Percentiles rank a stretch among this genome's conserved stretches.
Conservation (phyloP, 345 rosid genomes). For the Carallia pectinifolia region DNA sequence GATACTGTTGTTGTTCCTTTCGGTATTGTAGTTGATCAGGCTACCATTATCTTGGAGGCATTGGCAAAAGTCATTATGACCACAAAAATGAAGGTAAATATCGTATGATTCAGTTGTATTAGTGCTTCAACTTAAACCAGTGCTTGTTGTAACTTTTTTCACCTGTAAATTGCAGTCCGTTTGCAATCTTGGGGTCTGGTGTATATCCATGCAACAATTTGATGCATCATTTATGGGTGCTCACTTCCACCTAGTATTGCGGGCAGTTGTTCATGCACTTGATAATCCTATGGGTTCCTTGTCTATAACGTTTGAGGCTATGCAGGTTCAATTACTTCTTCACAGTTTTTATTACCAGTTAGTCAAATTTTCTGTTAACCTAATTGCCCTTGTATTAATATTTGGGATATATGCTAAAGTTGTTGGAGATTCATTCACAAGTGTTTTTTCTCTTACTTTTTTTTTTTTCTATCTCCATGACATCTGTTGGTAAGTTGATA, state of each 20-base stretch:
- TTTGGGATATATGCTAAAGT: background rate
- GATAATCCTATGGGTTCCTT: slow-evolving; percentile 60
- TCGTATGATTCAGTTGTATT: background rate
- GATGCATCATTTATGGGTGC: slow-evolving; percentile 25
- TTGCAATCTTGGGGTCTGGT: slow-evolving; percentile 58
- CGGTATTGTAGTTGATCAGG: slow-evolving; percentile 34
- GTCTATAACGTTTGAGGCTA: slow-evolving; percentile 58
- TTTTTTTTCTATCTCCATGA: background rate
- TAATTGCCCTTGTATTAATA: background rate
- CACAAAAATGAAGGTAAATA: slow-evolving; percentile 49
- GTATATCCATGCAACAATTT: slow-evolving; percentile 57
- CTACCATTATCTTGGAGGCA: slow-evolving; percentile 30
- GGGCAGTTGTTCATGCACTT: slow-evolving; percentile 50
- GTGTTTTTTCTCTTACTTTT: background rate
- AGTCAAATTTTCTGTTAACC: background rate
- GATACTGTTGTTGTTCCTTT: background rate
- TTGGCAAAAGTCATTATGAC: slow-evolving; percentile 35
- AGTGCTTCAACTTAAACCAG: background rate
- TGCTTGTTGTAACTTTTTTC: slow-evolving; percentile 11
- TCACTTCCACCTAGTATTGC: slow-evolving; percentile 36
- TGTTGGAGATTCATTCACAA: background rate
- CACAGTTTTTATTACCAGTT: background rate
- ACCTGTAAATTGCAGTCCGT: slow-evolving; percentile 36
- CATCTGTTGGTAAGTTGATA: background rate
- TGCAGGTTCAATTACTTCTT: slow-evolving; percentile 36